phyloP scores from a whole-genome alignment of 2,329 filamentous ascomycete genomes.

The Cyphellophora europaea region DNA sequence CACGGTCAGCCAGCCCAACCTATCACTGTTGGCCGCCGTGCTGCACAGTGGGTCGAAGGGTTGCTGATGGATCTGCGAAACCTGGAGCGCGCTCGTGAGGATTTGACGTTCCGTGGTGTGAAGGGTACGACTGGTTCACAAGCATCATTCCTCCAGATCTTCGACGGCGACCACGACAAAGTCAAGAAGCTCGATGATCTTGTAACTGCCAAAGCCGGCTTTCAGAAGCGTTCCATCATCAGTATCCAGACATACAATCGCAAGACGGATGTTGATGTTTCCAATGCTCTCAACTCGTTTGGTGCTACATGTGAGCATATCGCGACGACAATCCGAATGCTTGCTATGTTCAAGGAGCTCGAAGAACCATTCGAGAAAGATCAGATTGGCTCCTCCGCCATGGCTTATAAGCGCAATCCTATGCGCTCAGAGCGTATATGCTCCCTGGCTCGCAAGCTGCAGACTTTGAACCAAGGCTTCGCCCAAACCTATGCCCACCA shows the following conservation, averaged over 20 bases:
- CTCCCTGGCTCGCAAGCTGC: slow-evolving; percentile 47
- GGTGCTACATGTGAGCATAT: slow-evolving; percentile 73
- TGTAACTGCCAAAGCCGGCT: slow-evolving; percentile 58
- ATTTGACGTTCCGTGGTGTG: slow-evolving; percentile 66
- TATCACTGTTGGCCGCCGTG: slow-evolving; percentile 58
- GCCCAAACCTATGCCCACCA: slow-evolving; percentile 61
- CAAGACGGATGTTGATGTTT: slow-evolving; percentile 73
- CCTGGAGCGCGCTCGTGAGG: slow-evolving; percentile 58
- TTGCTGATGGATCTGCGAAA: slow-evolving; percentile 66
- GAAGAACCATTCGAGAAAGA: slow-evolving; percentile 75
- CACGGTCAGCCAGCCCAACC: slow-evolving; percentile 53
- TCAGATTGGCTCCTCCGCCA: slow-evolving; percentile 63
- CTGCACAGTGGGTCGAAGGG: slow-evolving; percentile 67
- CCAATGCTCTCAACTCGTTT: slow-evolving; percentile 69
- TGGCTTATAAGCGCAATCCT: slow-evolving; percentile 58
- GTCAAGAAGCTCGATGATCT: slow-evolving; percentile 55
- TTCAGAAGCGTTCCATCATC: slow-evolving; percentile 43
- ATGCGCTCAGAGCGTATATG: slow-evolving; percentile 52
- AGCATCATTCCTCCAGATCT: slow-evolving; percentile 66
- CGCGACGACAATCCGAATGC: slow-evolving; percentile 62
- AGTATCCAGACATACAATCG: slow-evolving; percentile 68
- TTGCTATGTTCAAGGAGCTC: slow-evolving; percentile 70
- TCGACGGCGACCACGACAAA: slow-evolving; percentile 49
- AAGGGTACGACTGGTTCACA: slow-evolving; percentile 69
- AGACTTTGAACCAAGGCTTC: slow-evolving; percentile 45